These are phyloP conservation scores for Helicostylum pulchrum DNA, from an alignment of 192 early-diverging fungal genomes.

Conservation along the genomic window DNA sequence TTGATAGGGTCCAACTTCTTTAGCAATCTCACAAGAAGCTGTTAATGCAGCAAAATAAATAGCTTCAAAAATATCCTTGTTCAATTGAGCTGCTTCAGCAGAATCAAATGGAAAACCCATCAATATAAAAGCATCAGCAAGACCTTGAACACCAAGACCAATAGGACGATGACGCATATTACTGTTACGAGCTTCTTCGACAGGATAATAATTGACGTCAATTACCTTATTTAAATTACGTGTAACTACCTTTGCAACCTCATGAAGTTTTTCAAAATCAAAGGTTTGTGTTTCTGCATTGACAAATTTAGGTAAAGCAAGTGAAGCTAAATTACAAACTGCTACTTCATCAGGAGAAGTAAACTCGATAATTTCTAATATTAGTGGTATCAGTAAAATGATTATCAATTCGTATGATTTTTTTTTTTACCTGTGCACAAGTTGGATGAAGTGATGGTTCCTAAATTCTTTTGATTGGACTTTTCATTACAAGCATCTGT, in stretches of 20 bases:
- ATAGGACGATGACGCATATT: constrained; percentile 95
- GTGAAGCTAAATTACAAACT: constrained; percentile 94
- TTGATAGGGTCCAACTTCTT: constrained; percentile 71
- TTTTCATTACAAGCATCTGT: constrained; percentile 94
- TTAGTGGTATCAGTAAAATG: not conserved
- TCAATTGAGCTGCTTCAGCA: constrained; percentile 73
- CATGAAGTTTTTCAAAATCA: constrained; percentile 82
- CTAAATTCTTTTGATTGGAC: constrained; percentile 97
- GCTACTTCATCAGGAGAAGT: constrained; percentile 92
- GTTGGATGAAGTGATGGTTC: constrained; percentile 96
- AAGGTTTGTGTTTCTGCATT: constrained; percentile 52
- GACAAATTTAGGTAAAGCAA: constrained; percentile 89
- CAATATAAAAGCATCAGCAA: constrained; percentile 93
- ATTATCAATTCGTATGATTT: not conserved
- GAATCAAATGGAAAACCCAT: constrained; percentile 93
- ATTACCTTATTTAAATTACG: constrained; percentile 96
- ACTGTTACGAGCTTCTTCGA: constrained; percentile 76
- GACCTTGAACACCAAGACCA: constrained; percentile 91
- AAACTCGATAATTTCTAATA: constrained; percentile 89
- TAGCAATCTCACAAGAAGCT: constrained; percentile 86
- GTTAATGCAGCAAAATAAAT: constrained; percentile 92
- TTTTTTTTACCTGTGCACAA: constrained; percentile 67
- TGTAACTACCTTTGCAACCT: constrained; percentile 82
- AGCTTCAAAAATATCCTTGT: constrained; percentile 89
- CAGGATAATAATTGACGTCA: constrained; percentile 95